These are phyloP conservation scores for Oidiodendron maius DNA, from an alignment of 495 filamentous ascomycete species.

Conservation along the genomic window DNA sequence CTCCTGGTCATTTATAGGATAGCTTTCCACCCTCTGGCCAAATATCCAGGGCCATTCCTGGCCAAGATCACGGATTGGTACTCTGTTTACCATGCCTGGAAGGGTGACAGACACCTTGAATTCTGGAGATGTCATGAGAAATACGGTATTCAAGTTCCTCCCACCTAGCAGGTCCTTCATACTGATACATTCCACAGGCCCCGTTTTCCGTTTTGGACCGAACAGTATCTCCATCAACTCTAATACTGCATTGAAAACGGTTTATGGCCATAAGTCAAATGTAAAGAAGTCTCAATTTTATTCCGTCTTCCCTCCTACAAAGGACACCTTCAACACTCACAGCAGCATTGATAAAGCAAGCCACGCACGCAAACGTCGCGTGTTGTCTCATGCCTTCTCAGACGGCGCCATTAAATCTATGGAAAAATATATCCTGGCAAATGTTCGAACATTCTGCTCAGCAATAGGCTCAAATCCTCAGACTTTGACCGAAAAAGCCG, in stretches of 20 bases:
- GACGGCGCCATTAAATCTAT: conserved; percentile 49
- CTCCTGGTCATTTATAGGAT: conserved; percentile 39
- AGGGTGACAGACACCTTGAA: conserved; percentile 54
- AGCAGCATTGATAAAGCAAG: conserved; percentile 50
- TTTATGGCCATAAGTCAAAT: conserved; percentile 56
- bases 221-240: conserved; percentile 55
- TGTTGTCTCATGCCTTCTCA: conserved; percentile 58
- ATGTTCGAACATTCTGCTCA: conserved; percentile 45
- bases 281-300: conserved; percentile 62
- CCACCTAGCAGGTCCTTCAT: too few species aligned
- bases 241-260: conserved; percentile 48
- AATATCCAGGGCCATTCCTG: conserved; percentile 58
- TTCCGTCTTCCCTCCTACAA: conserved; percentile 48
- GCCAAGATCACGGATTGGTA: conserved; percentile 52
- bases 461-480: conserved; percentile 32
- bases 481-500: not conserved
- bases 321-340: conserved; percentile 53
- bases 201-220: conserved; percentile 54
- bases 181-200: conserved; percentile 26
- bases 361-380: conserved; percentile 59
- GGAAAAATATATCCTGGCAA: conserved; percentile 52
- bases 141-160: conserved; percentile 44
- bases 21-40: conserved; percentile 59
- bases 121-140: conserved; percentile 50
- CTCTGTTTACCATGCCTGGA: conserved; percentile 50